These are phyloP conservation scores for Paramecium primaurelia DNA, from an alignment of 73 alveolate species.

Conservation along the genomic window DNA sequence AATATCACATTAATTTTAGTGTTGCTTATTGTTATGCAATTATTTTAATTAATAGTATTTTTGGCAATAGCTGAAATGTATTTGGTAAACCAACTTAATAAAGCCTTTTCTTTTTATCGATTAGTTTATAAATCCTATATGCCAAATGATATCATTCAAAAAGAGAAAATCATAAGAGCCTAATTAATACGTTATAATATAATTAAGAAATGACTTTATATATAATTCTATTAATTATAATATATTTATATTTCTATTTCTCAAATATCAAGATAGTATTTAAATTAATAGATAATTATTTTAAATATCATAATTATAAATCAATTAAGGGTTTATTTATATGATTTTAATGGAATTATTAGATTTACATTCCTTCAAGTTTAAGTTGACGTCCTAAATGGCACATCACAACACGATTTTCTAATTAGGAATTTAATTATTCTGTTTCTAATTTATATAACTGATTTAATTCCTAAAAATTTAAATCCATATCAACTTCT, in stretches of 20 bases:
- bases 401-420: not conserved
- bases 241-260: too few relatives aligned
- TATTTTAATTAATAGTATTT: not conserved
- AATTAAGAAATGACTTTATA: slow-evolving; percentile 5
- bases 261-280: too few relatives aligned
- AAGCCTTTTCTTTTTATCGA: slow-evolving; percentile 14
- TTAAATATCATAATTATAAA: too few relatives aligned
- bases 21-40: not conserved
- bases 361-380: not conserved
- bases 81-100: not conserved
- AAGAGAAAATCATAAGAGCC: slow-evolving; percentile 40
- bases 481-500: not conserved
- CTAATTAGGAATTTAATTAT: too few relatives aligned
- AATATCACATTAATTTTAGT: not conserved
- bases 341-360: not conserved
- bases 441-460: not conserved
- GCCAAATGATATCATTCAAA: slow-evolving; percentile 42
- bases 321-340: not conserved
- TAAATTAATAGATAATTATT: too few relatives aligned
- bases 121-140: slow-evolving; percentile 21
- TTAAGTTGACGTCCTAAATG: not conserved
- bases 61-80: slow-evolving; percentile 21
- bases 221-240: too few relatives aligned
- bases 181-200: slow-evolving; percentile 31
- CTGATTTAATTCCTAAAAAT: not conserved